Percentiles rank a stretch among this genome's conserved stretches.
phyloP scores from a whole-genome alignment of 305 asterid genomes.

The Euphrasia arctica region DNA sequence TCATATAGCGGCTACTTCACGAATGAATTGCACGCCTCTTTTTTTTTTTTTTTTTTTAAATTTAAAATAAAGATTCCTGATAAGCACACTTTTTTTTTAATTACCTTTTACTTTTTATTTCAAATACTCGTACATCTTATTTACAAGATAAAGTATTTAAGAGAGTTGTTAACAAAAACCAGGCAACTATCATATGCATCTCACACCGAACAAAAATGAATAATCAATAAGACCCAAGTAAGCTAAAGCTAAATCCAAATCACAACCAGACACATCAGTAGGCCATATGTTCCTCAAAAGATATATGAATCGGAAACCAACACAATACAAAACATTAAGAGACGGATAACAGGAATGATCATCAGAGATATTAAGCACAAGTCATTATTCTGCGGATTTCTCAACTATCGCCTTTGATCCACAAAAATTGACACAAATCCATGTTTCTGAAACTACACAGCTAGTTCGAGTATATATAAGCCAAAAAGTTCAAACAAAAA shows the following conservation, averaged over 20 bases:
- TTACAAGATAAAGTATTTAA: too few species aligned
- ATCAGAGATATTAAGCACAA: conserved; percentile 15
- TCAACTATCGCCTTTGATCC: conserved; percentile 24
- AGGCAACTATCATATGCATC: not conserved
- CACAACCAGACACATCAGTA: not conserved
- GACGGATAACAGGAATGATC: conserved; percentile 10
- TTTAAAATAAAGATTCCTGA: too few species aligned
- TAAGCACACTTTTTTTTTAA: too few species aligned
- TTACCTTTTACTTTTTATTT: too few species aligned
- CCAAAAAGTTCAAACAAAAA: conserved; percentile 9
- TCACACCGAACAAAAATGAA: not conserved
- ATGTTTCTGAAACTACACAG: conserved; percentile 28
- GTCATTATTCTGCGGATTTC: conserved; percentile 26
- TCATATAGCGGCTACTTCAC: too few species aligned
- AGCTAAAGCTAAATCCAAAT: conserved; percentile 11
- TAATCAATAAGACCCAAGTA: not conserved
- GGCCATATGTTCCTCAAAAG: not conserved
- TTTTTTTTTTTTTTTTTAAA: too few species aligned
- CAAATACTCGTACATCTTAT: too few species aligned
- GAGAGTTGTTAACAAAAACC: not conserved
- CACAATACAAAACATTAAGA: conserved; percentile 11
- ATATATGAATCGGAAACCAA: not conserved
- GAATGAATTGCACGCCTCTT: too few species aligned
- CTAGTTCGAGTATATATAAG: conserved; percentile 26
- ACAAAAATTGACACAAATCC: conserved; percentile 31